Evolutionary conservation across 2,329 filamentous ascomycete species (phyloP).

Genomic region (Venturia asperata): DNA sequence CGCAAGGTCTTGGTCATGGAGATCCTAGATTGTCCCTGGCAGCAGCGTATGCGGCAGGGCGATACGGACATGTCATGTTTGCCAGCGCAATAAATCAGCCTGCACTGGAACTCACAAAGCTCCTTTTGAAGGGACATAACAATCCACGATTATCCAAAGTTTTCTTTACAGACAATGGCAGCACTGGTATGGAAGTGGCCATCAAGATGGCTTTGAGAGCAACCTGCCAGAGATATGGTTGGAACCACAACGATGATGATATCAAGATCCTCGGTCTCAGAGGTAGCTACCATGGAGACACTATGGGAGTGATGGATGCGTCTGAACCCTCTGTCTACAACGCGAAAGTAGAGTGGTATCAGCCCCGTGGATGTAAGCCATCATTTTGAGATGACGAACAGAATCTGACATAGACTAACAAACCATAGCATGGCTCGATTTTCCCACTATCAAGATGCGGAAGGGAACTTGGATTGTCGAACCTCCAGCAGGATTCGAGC

Average conservation of each 20-base stretch:
- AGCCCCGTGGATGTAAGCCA: conserved; percentile 57
- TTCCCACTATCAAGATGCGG: conserved; percentile 61
- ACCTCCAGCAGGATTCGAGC: conserved; percentile 44
- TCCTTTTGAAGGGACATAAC: conserved; percentile 50
- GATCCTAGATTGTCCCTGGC: conserved; percentile 65
- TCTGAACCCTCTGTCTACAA: conserved; percentile 72
- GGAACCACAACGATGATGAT: conserved; percentile 49
- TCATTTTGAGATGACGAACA: neutral
- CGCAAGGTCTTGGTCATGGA: conserved; percentile 75
- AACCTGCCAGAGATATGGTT: conserved; percentile 58
- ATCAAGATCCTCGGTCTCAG: conserved; percentile 67
- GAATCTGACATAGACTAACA: neutral
- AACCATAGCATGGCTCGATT: conserved; percentile 60
- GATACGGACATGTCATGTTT: conserved; percentile 87
- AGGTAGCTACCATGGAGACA: conserved; percentile 81
- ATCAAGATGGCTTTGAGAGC: conserved; percentile 78
- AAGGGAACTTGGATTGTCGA: conserved; percentile 60
- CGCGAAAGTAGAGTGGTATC: conserved; percentile 80
- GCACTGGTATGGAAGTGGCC: conserved; percentile 75
- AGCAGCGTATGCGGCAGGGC: conserved; percentile 71
- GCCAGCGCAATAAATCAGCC: conserved; percentile 73
- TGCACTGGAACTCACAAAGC: conserved; percentile 61
- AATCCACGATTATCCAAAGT: conserved; percentile 63
- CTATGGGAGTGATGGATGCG: conserved; percentile 81
- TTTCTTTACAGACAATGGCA: conserved; percentile 80